phyloP scores from a whole-genome alignment of 805 yeast species.

The Candida glaebosa region DNA sequence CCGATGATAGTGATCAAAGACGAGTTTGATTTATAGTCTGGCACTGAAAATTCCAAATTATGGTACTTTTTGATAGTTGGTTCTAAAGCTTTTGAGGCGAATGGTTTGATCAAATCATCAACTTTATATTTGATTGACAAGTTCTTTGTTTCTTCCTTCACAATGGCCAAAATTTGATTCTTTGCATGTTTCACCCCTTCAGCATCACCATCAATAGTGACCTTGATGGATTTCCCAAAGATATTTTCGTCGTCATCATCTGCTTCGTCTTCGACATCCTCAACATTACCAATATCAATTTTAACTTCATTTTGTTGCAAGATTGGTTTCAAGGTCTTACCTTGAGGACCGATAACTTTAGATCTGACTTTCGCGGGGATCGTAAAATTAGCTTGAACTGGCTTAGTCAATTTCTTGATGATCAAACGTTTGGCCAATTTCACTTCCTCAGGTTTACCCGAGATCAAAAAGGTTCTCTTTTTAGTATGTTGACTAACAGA shows the following conservation, averaged over 20 bases:
- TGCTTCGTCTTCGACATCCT: constrained; percentile 13
- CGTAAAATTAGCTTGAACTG: constrained; percentile 54
- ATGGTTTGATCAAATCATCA: constrained; percentile 41
- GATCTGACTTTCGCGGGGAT: constrained; percentile 79
- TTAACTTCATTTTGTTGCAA: constrained; percentile 62
- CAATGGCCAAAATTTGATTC: constrained; percentile 64
- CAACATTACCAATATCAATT: constrained; percentile 58
- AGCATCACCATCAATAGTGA: constrained; percentile 75
- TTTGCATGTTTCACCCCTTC: constrained; percentile 80
- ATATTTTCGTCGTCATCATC: constrained; percentile 51
- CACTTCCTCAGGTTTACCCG: constrained; percentile 69
- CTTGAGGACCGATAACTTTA: constrained; percentile 82
- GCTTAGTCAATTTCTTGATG: constrained; percentile 72
- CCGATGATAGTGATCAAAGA: constrained; percentile 57
- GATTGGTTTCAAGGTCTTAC: constrained; percentile 77
- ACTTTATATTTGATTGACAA: constrained; percentile 50
- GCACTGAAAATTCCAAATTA: constrained; percentile 30
- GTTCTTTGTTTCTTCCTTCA: constrained; percentile 67
- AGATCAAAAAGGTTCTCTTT: constrained; percentile 77
- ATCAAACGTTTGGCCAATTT: constrained; percentile 71
- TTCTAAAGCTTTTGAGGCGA: constrained; percentile 33
- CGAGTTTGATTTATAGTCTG: constrained; percentile 34
- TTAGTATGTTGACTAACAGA: constrained; percentile 73
- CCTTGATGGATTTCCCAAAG: constrained; percentile 56
- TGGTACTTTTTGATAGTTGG: constrained; percentile 19